These are phyloP conservation scores for Myrmaecium sp. DNA, from an alignment of 2,329 filamentous ascomycete genomes.

Conservation along the genomic window DNA sequence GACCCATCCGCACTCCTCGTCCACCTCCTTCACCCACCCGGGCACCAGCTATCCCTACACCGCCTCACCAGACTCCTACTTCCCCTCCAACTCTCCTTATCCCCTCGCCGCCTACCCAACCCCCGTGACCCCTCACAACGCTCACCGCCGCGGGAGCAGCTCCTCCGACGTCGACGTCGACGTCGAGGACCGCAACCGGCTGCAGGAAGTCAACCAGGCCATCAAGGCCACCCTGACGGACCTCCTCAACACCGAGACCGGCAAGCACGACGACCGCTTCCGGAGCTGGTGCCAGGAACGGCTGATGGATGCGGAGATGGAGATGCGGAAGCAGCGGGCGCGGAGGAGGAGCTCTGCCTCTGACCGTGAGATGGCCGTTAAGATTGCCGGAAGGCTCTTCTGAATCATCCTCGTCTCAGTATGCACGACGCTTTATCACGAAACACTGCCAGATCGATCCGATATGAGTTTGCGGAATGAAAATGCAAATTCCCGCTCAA, in stretches of 20 bases:
- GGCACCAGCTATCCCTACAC: constrained; percentile 8
- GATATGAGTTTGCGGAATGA: too few species aligned
- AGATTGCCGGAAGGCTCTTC: too few species aligned
- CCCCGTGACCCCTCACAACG: constrained; percentile 1
- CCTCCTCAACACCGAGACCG: constrained; percentile 35
- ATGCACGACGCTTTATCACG: too few species aligned
- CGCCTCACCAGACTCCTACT: constrained; percentile 2
- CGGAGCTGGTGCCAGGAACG: constrained; percentile 34
- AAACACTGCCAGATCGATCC: too few species aligned
- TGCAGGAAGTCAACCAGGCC: constrained; percentile 33
- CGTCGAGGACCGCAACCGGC: constrained; percentile 25
- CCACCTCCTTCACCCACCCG: constrained; percentile 8
- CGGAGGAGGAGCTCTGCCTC: constrained; percentile 21
- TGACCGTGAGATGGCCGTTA: too few species aligned
- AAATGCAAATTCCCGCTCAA: too few species aligned
- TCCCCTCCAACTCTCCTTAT: constrained; percentile 2
- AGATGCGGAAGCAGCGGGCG: constrained; percentile 27
- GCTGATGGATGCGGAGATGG: constrained; percentile 36
- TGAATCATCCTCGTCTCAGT: too few species aligned
- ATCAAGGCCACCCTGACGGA: constrained; percentile 38
- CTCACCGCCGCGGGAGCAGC: constrained; percentile 1
- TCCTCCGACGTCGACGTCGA: constrained; percentile 14
- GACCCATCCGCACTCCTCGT: constrained; percentile 7
- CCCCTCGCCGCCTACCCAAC: constrained; percentile 2
- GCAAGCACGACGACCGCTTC: constrained; percentile 27